Evolutionary conservation across 768 basidiomycete species (phyloP).

Genomic region (Dendrothele bispora): DNA sequence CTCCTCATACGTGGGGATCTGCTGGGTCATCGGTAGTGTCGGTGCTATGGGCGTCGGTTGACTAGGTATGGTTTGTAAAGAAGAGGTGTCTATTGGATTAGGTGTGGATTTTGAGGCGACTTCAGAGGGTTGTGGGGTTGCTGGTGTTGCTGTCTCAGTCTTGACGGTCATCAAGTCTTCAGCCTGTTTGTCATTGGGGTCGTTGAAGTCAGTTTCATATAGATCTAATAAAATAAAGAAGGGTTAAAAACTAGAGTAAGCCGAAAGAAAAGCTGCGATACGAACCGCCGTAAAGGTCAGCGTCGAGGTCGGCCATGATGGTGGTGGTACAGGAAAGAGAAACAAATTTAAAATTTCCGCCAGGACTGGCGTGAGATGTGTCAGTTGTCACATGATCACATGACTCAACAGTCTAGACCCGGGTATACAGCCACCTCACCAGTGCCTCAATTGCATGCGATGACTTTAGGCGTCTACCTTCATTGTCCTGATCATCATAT

Average conservation of each 20-base stretch:
- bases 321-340: conserved; percentile 12
- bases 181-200: conserved; percentile 45
- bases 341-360: no score
- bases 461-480: no score
- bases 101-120: conserved; percentile 20
- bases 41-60: conserved; percentile 15
- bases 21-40: conserved; percentile 49
- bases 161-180: no score
- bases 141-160: conserved; percentile 11
- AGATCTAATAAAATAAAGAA: conserved; percentile 51
- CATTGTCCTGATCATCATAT: no score
- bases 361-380: no score
- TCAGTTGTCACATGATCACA: no score
- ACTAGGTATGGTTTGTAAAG: conserved; percentile 20
- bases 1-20: conserved; percentile 80
- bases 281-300: conserved; percentile 87
- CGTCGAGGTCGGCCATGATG: conserved; percentile 81
- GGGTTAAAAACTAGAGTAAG: background rate
- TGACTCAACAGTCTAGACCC: no score
- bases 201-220: conserved; percentile 65
- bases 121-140: conserved; percentile 26
- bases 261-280: background rate
- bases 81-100: conserved; percentile 19
- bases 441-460: no score
- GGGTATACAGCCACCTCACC: no score